Base-by-base conservation (phyloP, 2,329 filamentous ascomycete species). In the Talaromyces marneffei region DNA sequence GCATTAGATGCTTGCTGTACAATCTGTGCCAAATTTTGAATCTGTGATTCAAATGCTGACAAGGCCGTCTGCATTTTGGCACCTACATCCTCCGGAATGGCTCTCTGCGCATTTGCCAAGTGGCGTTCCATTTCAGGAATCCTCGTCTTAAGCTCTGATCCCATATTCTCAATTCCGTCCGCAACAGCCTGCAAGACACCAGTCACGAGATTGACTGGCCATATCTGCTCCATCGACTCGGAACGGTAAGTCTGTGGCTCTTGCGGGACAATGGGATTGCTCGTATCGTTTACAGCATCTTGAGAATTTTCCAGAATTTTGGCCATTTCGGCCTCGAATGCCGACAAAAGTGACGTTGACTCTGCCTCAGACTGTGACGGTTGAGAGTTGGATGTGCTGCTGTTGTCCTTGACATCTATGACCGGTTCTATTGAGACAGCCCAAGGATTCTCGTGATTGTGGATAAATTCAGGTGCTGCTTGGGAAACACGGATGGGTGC, bases 241-340 rank as follows among this genome's bases (percentile, higher is more conserved):
- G 64, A 29, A 42, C 59, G 56, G 27, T 56, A 27, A 27, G 65
- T 62, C 6, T 62, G 57, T 33, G 61, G 57, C 29, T 65, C 64
- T 25, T 63, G 35, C n/a, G 59, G 31, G 18, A 35, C 12, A 44
- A 18, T 14, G 33, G 27, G 29, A 35, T n/a, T 20, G n/a, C 9
- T 27, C 14, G 37, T 12, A 33, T 61, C 46, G 2, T 53, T 46
- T 46, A 35, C 33, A 29, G 23, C 6, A 7, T 48, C 25, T 16
- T n/a, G 14, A 33, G 55, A 23, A 6, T 29, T 54, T 23, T 62
- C 60, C 23, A 78, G 65, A 4, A 78, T 66, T 55, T 66, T 73
- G 29, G 74, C 70, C 65, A 78, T 64, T 60, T 78, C 75, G 12
- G 67, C 69, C 56, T 78, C 75, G 44, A 78, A 78, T 14, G 73